Evolutionary conservation across 805 yeast species (phyloP).

Genomic region (Kodamaea hsintzibuensis): DNA sequence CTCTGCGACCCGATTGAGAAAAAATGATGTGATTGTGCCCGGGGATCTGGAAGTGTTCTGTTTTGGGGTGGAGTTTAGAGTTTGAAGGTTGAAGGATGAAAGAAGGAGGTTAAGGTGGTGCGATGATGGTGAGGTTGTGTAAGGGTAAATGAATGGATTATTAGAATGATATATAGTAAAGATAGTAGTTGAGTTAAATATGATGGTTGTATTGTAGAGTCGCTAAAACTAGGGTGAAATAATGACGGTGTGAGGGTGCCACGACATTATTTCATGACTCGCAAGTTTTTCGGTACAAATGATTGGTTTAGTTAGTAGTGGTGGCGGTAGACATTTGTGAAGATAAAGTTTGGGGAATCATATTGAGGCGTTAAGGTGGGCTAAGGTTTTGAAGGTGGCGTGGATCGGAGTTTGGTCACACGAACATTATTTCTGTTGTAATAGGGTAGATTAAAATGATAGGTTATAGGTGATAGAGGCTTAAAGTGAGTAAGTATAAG

Average conservation of each 20-base stretch:
- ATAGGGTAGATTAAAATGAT: background rate
- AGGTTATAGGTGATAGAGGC: too few relatives aligned
- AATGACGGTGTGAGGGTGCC: too few relatives aligned
- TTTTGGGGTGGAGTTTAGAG: background rate
- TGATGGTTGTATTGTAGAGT: too few relatives aligned
- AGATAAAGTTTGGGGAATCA: background rate
- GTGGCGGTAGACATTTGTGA: background rate
- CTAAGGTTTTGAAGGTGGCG: background rate
- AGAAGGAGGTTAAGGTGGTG: too few relatives aligned
- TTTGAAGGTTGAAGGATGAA: background rate
- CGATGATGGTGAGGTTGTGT: too few relatives aligned
- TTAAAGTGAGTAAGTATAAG: too few relatives aligned
- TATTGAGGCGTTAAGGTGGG: background rate
- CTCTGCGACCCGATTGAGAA: background rate
- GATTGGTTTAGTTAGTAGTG: background rate
- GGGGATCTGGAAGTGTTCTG: constrained; percentile 1
- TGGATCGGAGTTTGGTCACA: background rate
- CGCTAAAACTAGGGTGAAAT: too few relatives aligned
- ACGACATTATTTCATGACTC: too few relatives aligned
- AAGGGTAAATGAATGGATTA: too few relatives aligned
- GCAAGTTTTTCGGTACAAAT: background rate
- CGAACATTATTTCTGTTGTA: background rate
- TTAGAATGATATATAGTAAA: too few relatives aligned
- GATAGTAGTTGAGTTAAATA: too few relatives aligned
- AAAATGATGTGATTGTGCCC: background rate